These are phyloP conservation scores for Rhizopogon parksii DNA, from an alignment of 1,284 basidiomycete species.

Conservation along the genomic window DNA sequence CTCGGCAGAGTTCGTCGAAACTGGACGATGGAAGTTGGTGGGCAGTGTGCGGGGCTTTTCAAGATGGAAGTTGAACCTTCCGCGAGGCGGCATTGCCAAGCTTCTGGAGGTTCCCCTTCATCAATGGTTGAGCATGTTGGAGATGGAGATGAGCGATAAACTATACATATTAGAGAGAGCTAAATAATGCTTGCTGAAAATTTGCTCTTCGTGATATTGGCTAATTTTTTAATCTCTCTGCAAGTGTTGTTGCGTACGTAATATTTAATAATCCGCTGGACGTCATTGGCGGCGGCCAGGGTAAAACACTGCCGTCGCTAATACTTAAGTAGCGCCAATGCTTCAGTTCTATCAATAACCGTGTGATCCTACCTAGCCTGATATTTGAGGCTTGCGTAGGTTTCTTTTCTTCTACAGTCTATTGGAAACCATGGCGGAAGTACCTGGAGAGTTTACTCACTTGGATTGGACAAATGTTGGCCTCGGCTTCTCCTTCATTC, in stretches of 20 bases:
- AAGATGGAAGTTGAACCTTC: slow-evolving; percentile 36
- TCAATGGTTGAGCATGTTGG: slow-evolving; percentile 26
- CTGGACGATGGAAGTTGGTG: slow-evolving; percentile 35
- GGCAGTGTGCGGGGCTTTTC: slow-evolving; percentile 43
- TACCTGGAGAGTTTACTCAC: slow-evolving; percentile 17
- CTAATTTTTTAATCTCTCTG: too few species aligned
- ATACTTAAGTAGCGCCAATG: too few species aligned
- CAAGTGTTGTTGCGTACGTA: too few species aligned
- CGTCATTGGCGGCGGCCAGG: too few species aligned
- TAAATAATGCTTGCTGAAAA: background rate
- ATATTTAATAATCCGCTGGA: too few species aligned
- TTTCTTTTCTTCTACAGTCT: background rate
- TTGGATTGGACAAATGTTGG: slow-evolving; percentile 67
- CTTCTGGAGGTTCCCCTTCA: slow-evolving; percentile 21
- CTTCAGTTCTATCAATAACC: background rate
- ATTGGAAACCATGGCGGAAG: slow-evolving; percentile 16
- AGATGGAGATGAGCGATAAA: slow-evolving; percentile 38
- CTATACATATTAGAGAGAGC: slow-evolving; percentile 46
- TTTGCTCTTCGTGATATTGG: background rate
- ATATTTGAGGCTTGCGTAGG: background rate
- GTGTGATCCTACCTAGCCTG: background rate
- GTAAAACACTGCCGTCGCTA: too few species aligned
- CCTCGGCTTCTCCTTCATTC: slow-evolving; percentile 68
- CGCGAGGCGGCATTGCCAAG: slow-evolving; percentile 11
- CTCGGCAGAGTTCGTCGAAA: slow-evolving; percentile 23